Base-by-base conservation (phyloP, 1,284 basidiomycete genomes). In the Apiotrichum mycotoxinovorans region DNA sequence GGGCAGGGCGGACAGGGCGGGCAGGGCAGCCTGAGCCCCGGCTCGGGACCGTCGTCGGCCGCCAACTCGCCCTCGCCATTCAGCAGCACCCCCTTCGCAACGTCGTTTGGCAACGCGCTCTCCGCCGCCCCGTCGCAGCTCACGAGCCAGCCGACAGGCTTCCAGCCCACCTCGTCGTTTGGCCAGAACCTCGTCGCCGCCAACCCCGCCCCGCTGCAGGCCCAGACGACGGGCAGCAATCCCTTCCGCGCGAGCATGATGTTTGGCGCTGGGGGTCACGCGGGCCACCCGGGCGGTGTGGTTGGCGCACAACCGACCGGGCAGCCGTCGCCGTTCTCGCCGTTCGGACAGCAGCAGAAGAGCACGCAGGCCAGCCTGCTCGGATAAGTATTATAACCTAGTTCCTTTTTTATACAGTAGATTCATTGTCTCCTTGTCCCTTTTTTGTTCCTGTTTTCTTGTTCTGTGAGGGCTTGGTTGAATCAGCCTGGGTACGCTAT, bases 141-240 rank as follows among this genome's bases (percentile, higher is more conserved):
- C 41, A 30, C 37, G 9, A 48, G 66, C 9, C 71, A 72, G 49
- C 54, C 54, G 53, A 73, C 69, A 1, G 72, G 71, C 2, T 93
- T 93, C 82, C 91, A 91, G 72, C 91, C 91, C 2, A 83, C 87
- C 0, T 91, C 89, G 1, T 87, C 85, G 30, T 95, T 95, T 70
- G 91, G 91, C 38, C 85, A 89, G 34, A 84, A 84, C 18, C 73
- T 92, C 40, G 46, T 48, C 20, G 72, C 91, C 40, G 87, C 51
- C 20, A 18, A 52, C 26, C 42, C 40, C 33, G 47, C 55, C 20
- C 54, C 51, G 22, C 57, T 62, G 17, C 56, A 58, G 54, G 30
- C 54, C 2, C 60, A 62, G 51, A 51, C 18, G 22, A 62, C 58
- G 18, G 62, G 55, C 33, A 52, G 65, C 11, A 75, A 75, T 49